Conservation (phyloP, 2,329 filamentous ascomycete species). For the Verticillium nonalfalfae region DNA sequence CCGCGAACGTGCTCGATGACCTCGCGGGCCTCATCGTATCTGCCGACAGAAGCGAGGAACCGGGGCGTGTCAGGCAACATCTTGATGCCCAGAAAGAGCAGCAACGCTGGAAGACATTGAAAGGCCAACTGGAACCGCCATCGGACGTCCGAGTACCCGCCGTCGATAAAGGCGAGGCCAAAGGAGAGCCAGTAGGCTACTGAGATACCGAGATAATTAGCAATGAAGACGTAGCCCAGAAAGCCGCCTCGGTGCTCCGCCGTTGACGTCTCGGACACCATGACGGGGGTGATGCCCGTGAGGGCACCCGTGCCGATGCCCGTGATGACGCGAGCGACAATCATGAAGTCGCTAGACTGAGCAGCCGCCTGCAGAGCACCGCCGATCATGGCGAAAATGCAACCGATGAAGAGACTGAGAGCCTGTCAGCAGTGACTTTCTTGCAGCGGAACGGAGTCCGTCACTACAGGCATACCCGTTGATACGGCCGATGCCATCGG, state of each 20-base stretch:
- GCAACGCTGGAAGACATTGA: constrained; percentile 58
- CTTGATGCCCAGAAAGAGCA: constrained; percentile 50
- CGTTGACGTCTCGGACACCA: constrained; percentile 64
- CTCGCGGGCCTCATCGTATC: constrained; percentile 60
- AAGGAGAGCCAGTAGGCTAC: constrained; percentile 32
- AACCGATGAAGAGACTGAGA: constrained; percentile 35
- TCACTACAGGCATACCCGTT: constrained; percentile 17
- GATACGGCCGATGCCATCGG: constrained; percentile 47
- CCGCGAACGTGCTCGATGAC: constrained; percentile 61
- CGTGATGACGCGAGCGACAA: constrained; percentile 51
- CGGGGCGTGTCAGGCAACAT: constrained; percentile 66
- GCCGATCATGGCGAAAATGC: constrained; percentile 39
- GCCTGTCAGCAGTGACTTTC: background rate
- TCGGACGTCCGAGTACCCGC: background rate
- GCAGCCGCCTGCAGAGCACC: constrained; percentile 39
- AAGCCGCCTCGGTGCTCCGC: constrained; percentile 63
- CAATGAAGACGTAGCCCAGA: constrained; percentile 65
- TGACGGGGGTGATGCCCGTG: constrained; percentile 65
- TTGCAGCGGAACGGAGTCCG: background rate
- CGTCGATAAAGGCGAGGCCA: constrained; percentile 11
- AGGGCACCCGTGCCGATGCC: constrained; percentile 64
- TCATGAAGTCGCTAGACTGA: constrained; percentile 38
- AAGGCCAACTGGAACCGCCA: constrained; percentile 68
- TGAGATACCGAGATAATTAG: constrained; percentile 52
- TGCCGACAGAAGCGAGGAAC: constrained; percentile 60